A percentile compares a stretch with the other conserved stretches of the same genome.
Conservation (phyloP, 306 rosid genomes). For the Aeschynomene evenia region DNA sequence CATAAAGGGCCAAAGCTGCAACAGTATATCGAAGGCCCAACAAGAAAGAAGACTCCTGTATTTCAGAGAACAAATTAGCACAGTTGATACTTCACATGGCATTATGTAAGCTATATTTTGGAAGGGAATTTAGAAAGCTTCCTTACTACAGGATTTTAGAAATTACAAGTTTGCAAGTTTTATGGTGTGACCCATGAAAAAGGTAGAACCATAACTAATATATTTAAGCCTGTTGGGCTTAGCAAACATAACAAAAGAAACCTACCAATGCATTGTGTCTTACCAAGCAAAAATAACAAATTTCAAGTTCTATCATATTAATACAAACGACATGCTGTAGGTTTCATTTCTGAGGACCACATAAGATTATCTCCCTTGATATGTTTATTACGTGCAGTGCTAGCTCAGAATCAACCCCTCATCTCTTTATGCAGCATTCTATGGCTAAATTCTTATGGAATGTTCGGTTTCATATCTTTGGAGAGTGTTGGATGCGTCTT, state of each 20-base stretch:
- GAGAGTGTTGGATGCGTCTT: too few relatives aligned
- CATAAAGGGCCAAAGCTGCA: constrained; percentile 85
- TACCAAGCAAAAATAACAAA: background rate
- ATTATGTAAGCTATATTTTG: background rate
- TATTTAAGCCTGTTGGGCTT: background rate
- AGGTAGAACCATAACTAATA: background rate
- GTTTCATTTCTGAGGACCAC: too few relatives aligned
- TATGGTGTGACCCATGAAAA: background rate
- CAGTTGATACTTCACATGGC: constrained; percentile 3
- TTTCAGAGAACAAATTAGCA: constrained; percentile 37
- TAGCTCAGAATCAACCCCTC: too few relatives aligned
- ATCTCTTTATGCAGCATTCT: too few relatives aligned
- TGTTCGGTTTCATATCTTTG: too few relatives aligned
- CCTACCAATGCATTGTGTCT: background rate
- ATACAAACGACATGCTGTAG: too few relatives aligned
- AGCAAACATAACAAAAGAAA: constrained; percentile 4
- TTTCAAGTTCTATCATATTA: background rate
- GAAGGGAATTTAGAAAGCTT: background rate
- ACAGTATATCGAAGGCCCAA: constrained; percentile 61
- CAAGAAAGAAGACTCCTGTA: constrained; percentile 78
- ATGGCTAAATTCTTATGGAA: too few relatives aligned
- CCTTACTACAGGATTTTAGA: background rate
- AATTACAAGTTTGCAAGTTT: background rate
- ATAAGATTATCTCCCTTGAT: too few relatives aligned
- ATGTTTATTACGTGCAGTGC: too few relatives aligned